Base-by-base conservation (phyloP, 2,329 filamentous ascomycete genomes). In the Cercospora sojina region DNA sequence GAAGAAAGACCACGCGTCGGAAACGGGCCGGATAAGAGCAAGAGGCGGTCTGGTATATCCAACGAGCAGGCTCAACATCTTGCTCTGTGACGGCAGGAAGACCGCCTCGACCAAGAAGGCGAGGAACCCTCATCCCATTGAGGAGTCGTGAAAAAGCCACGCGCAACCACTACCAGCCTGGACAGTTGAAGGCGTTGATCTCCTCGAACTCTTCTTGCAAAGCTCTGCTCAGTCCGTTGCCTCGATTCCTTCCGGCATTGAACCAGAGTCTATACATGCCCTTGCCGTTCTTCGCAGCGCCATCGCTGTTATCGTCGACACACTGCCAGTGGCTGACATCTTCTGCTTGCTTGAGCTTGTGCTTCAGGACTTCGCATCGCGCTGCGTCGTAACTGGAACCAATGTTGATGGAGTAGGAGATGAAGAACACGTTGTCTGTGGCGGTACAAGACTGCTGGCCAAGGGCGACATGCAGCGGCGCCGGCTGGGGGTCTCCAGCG, bases 171-270 rank as follows among this genome's bases (percentile, higher is more conserved):
- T 27, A 57, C 53, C 58, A 60, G 38, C 38, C 47, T 29, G 64
- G 64, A 13, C 64, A 66, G 13, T 66, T 66, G 59, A 66, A 66
- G 43, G 38, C 41, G 12, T 66, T 63, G 55, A 66, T 58, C 16
- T 55, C 43, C 6, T 57, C 12, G 53, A 57, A 57, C 16, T 47
- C 35, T 60, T 60, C 38, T 31, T 43, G 25, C 25, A 60, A 10
- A 41, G 38, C 35, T n/a, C 35, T 29, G 41, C 27, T 60, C 58
- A 60, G 41, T 18, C 58, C 58, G 5, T 18, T 10, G 25, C 58
- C 58, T 60, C 38, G 35, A 23, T 43, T 29, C 38, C 58, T 27
- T 27, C 58, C 60, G 8, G 60, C 32, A 31, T 64, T 64, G 56
- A 64, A 64, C 55, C 55, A 58, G 13, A 64, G 6, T 6, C 55